Percentiles rank a stretch among this genome's conserved stretches.
phyloP scores from a whole-genome alignment of 768 basidiomycete species.

The Pisolithus tinctorius region DNA sequence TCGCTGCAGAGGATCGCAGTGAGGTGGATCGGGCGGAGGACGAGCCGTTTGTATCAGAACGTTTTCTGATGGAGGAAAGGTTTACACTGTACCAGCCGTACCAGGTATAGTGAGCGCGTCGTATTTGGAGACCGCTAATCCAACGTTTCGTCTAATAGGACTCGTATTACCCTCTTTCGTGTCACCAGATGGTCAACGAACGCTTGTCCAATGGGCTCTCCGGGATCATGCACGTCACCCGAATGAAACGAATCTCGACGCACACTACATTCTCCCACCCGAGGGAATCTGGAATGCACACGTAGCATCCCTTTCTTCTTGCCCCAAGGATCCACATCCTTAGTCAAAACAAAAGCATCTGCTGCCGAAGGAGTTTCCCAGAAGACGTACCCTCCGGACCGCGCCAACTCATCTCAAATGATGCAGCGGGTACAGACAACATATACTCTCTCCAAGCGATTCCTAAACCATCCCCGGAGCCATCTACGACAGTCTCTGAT shows the following conservation, averaged over 20 bases:
- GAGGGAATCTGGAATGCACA: slow-evolving; percentile 74
- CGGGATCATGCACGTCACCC: slow-evolving; percentile 67
- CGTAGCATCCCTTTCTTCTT: slow-evolving; percentile 18
- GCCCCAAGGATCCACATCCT: slow-evolving; percentile 36
- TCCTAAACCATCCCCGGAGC: slow-evolving; percentile 56
- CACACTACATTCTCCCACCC: slow-evolving; percentile 72
- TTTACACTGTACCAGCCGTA: slow-evolving; percentile 23
- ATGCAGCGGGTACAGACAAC: slow-evolving; percentile 53
- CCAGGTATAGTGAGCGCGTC: slow-evolving; percentile 29
- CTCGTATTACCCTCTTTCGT: slow-evolving; percentile 80
- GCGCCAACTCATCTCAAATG: slow-evolving; percentile 65
- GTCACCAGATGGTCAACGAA: slow-evolving; percentile 52
- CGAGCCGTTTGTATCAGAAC: slow-evolving; percentile 2
- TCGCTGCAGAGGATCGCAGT: slow-evolving; percentile 34
- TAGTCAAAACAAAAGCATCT: slow-evolving; percentile 31
- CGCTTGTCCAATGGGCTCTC: slow-evolving; percentile 68
- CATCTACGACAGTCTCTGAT: slow-evolving; percentile 55
- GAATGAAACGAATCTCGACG: slow-evolving; percentile 86
- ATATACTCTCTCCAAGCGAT: slow-evolving; percentile 44
- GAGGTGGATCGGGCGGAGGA: background rate
- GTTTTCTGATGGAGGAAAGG: background rate
- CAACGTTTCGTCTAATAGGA: slow-evolving; percentile 41
- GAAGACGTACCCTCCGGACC: slow-evolving; percentile 38
- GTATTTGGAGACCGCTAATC: background rate
- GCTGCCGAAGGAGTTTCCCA: background rate